A percentile compares a stretch with the other conserved stretches of the same genome.
phyloP scores from a whole-genome alignment of 2,329 filamentous ascomycete genomes.

The Cylindrodendrum hubeiense region DNA sequence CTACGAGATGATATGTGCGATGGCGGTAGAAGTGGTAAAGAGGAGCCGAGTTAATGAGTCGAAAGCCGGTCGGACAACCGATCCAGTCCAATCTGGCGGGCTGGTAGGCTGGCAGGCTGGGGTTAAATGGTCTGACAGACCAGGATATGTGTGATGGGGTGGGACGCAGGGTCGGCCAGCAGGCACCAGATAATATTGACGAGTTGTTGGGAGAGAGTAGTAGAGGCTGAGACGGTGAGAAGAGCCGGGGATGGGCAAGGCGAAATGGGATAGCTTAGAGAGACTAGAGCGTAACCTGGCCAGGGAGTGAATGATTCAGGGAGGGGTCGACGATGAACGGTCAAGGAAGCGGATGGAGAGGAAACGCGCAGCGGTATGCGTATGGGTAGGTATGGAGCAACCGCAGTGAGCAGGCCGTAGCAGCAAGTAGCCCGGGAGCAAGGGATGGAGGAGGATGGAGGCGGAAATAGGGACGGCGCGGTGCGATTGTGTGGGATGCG shows the following conservation, averaged over 20 bases:
- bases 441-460: conserved; percentile 14
- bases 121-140: conserved; percentile 43
- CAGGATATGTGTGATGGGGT: conserved; percentile 42
- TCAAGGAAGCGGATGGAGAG: neutral
- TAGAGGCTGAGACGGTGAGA: conserved; percentile 11
- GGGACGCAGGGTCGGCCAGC: conserved; percentile 26
- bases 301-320: neutral
- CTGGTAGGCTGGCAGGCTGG: conserved; percentile 34
- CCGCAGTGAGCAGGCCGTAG: neutral
- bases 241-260: neutral
- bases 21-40: conserved; percentile 18
- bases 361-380: conserved; percentile 1
- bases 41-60: conserved; percentile 36
- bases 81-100: conserved; percentile 42
- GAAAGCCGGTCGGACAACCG: conserved; percentile 32
- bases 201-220: conserved; percentile 14
- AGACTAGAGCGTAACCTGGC: neutral
- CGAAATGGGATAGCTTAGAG: conserved; percentile 3
- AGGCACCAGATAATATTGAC: conserved; percentile 7
- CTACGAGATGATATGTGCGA: conserved; percentile 35
- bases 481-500: conserved; percentile 21
- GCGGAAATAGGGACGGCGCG: conserved; percentile 26
- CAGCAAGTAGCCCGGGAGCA: neutral
- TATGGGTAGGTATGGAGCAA: too few relatives aligned
- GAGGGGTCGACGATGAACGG: conserved; percentile 3